Evolutionary conservation across 1,284 basidiomycete species (phyloP).

Genomic region (Microbotryum scabiosae): DNA sequence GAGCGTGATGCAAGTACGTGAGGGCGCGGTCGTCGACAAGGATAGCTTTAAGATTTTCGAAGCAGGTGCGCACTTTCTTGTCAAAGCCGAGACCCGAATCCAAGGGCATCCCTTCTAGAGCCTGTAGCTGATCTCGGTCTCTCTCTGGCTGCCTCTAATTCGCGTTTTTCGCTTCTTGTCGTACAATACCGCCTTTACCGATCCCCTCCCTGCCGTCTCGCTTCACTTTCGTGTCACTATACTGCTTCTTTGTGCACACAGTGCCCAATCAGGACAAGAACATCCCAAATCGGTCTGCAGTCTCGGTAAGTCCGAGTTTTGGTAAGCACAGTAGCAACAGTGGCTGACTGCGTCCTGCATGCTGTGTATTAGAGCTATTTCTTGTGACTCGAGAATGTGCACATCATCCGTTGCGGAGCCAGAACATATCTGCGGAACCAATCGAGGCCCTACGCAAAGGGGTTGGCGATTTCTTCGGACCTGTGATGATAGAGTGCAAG

Average conservation of each 20-base stretch:
- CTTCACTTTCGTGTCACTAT: no score
- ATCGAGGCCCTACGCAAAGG: constrained; percentile 56
- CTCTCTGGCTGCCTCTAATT: background rate
- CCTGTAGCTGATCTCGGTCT: background rate
- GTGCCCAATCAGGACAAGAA: constrained; percentile 23
- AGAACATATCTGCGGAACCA: no score
- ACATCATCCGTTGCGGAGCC: no score
- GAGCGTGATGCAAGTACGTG: constrained; percentile 37
- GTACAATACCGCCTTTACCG: no score
- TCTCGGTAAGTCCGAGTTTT: constrained; percentile 15
- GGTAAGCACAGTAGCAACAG: background rate
- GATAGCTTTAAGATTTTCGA: constrained; percentile 43
- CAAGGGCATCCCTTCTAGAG: background rate
- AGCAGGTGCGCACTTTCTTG: constrained; percentile 31
- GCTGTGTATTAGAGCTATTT: background rate
- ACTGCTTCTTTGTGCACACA: background rate
- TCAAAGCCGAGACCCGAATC: background rate
- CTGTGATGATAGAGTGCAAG: background rate
- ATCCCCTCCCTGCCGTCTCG: no score
- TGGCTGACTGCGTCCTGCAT: background rate
- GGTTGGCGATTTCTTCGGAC: constrained; percentile 64
- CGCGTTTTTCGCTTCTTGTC: background rate
- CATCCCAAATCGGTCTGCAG: constrained; percentile 16
- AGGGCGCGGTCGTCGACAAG: constrained; percentile 32
- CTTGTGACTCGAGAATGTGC: background rate